phyloP scores from a whole-genome alignment of 208 protist species.

The Trypanosoma cruzi region DNA sequence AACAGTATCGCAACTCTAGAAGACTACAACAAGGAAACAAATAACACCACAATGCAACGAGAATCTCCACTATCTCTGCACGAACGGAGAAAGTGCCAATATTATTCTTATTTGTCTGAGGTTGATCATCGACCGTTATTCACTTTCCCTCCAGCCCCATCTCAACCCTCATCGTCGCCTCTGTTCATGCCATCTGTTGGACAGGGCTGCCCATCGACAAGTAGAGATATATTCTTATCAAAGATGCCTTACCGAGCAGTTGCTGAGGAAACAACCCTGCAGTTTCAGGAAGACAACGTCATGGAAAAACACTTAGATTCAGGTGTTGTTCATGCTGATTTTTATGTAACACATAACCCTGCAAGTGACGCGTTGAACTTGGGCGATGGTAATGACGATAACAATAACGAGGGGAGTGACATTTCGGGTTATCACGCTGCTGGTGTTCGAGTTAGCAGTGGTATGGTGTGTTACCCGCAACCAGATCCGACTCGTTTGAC shows the following conservation, averaged over 20 bases:
- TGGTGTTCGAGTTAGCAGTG: neutral
- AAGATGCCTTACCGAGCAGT: neutral
- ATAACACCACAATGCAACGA: neutral
- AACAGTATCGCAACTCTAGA: neutral
- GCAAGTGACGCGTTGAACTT: constrained; percentile 17
- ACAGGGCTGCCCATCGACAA: neutral
- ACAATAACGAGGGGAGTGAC: constrained; percentile 27
- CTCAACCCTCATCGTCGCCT: neutral
- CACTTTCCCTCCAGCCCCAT: constrained; percentile 4
- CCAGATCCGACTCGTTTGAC: constrained; percentile 10
- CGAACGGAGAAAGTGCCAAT: neutral
- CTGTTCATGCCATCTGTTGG: no score
- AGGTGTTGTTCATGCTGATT: neutral
- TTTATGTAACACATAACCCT: neutral
- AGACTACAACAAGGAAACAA: neutral
- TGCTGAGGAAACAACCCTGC: constrained; percentile 16
- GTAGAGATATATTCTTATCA: constrained; percentile 6
- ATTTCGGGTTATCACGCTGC: neutral
- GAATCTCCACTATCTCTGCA: neutral
- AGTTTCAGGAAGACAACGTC: neutral
- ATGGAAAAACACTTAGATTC: no score
- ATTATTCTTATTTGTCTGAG: neutral
- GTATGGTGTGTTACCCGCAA: neutral
- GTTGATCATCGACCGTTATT: neutral
- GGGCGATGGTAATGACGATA: constrained; percentile 7